Percentiles rank a stretch among this genome's conserved stretches.
phyloP scores from a whole-genome alignment of 768 basidiomycete species.

The Mycena latifolia region DNA sequence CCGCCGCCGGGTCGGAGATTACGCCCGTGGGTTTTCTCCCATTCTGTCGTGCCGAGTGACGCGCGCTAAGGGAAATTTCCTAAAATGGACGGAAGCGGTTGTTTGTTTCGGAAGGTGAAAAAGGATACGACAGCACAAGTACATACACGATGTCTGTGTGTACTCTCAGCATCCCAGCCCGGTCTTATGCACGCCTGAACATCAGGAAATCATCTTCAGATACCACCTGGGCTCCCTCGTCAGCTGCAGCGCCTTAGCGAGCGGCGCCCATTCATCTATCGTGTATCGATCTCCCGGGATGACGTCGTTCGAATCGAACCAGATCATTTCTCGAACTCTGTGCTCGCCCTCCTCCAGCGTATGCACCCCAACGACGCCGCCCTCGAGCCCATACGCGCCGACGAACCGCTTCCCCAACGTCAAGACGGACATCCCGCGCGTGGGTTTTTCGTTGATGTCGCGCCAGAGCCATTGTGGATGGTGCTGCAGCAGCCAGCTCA shows the following conservation, averaged over 20 bases:
- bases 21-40: too few relatives aligned
- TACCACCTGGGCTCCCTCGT: neutral
- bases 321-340: neutral
- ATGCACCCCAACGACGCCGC: neutral
- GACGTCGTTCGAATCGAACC: neutral
- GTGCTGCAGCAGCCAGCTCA: neutral
- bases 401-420: neutral
- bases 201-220: neutral
- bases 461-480: neutral
- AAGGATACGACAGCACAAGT: too few relatives aligned
- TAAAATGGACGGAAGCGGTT: too few relatives aligned
- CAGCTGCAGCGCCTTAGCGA: neutral
- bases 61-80: too few relatives aligned
- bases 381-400: neutral
- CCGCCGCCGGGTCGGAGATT: too few relatives aligned
- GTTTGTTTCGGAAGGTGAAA: too few relatives aligned
- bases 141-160: too few relatives aligned
- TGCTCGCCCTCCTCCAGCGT: neutral
- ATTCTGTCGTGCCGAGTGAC: too few relatives aligned
- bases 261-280: neutral
- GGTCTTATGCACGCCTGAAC: too few relatives aligned
- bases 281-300: neutral
- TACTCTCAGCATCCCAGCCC: too few relatives aligned
- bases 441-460: neutral
- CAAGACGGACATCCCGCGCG: neutral